Base-by-base conservation (phyloP, 805 yeast species). In the Nakazawaea wickerhamii region DNA sequence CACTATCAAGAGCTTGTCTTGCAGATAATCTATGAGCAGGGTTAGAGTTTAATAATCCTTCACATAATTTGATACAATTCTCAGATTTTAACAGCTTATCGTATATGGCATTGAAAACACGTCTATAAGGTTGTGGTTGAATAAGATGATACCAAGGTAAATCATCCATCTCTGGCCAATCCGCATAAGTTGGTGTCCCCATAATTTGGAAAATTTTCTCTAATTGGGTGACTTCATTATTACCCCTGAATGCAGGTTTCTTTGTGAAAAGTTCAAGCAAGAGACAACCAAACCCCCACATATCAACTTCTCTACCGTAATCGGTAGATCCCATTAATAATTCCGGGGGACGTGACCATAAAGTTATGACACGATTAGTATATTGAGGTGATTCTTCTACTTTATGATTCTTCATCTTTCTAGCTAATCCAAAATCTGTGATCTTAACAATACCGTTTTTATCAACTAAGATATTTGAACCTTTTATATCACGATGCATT, bases 331-430 rank as follows among this genome's bases (percentile, higher is more conserved):
- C 99, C 45, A 93, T 62, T 30, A 93, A 65, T 25, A 93, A 70
- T 60, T 91, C 99, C 0, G 98, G 98, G 1, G 99, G 99, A 46
- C 99, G 74, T 60, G 93, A 91, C 99, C 99, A 93, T 30, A 93
- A 67, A 0, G 99, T 93, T 41, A 93, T 93, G 31, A 93, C 98
- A 43, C 99, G 67, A 59, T 93, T 93, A 2, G 99, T 91, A 61
- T 91, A 91, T 53, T 89, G 93, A 3, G 86, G 84, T 17, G 75
- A 68, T 37, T 74, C 75, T 7, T 71, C 69, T 3, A 64, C 58
- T 47, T 65, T 66, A 27, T 74, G 63, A 19, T 72, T 68, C 54
- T 79, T 81, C 86, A 85, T 81, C 41, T 76, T 77, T 52, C 93
- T 67, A 0, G 95, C 95, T 43, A 85, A 66, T 1, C 95, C 95